phyloP scores from a whole-genome alignment of 768 basidiomycete genomes.

The Infundibulicybe gibba region DNA sequence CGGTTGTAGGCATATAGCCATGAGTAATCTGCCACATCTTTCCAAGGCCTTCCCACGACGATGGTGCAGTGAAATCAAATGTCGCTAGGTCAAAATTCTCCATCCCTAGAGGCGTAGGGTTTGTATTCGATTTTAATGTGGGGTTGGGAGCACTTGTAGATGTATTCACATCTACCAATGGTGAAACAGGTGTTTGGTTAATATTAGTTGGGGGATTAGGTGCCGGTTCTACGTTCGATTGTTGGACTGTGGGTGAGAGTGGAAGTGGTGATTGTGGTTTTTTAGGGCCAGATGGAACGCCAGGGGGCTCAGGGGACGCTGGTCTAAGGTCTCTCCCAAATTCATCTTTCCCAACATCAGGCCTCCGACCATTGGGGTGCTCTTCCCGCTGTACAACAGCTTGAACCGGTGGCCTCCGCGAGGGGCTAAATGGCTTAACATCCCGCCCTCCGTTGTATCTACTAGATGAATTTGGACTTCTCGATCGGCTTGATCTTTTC shows the following conservation, averaged over 20 bases:
- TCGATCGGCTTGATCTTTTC: slow-evolving; percentile 64
- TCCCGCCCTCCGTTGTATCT: slow-evolving; percentile 51
- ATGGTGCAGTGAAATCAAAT: slow-evolving; percentile 71
- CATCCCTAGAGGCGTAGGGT: slow-evolving; percentile 41
- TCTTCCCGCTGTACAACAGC: slow-evolving; percentile 16
- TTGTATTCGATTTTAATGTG: slow-evolving; percentile 31
- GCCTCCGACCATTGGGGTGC: slow-evolving; percentile 19
- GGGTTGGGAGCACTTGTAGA: slow-evolving; percentile 45
- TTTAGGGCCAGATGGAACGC: slow-evolving; percentile 19
- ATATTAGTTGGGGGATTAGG: slow-evolving; percentile 42
- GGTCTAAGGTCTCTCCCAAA: slow-evolving; percentile 81
- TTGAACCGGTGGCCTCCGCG: slow-evolving; percentile 38
- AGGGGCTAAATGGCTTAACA: slow-evolving; percentile 57
- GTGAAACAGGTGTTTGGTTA: slow-evolving; percentile 37
- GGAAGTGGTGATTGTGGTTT: slow-evolving; percentile 18
- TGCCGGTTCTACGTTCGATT: slow-evolving; percentile 36
- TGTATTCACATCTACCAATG: slow-evolving; percentile 58
- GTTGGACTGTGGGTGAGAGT: slow-evolving; percentile 18
- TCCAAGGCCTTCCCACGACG: slow-evolving; percentile 80
- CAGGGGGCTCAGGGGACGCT: slow-evolving; percentile 35
- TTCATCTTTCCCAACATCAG: slow-evolving; percentile 65
- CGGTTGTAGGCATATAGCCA: slow-evolving; percentile 65
- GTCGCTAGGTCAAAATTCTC: slow-evolving; percentile 65
- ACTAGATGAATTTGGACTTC: slow-evolving; percentile 54
- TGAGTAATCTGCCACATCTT: slow-evolving; percentile 72